Base-by-base conservation (phyloP, 2,329 filamentous ascomycete species). In the Karstenula rhodostoma region DNA sequence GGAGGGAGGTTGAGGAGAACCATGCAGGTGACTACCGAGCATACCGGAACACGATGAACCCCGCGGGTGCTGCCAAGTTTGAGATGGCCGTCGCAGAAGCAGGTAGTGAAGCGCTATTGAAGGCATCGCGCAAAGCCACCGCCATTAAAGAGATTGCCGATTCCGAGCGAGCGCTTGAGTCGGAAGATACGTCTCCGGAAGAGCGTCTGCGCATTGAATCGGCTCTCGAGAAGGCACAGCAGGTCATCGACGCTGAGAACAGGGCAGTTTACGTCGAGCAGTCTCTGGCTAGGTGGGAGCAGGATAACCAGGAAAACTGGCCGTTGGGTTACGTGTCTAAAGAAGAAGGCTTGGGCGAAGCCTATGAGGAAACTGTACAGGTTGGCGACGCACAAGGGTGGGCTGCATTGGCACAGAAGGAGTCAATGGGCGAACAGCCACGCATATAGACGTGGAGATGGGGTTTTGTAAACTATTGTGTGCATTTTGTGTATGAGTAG, bases 201-300 rank as follows among this genome's bases (percentile, higher is more conserved):
- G 58, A 58, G 52, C 66, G 66, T 33, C 40, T 33, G 15, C 71
- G 62, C 47, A 57, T 68, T 4, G 55, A 67, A 51, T 52, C 19
- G 2, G 68, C 68, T 0, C 66, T 73, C 17, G 52, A 60, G 17
- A 73, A 71, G 61, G 68, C 70, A 0, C 62, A 69, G 12, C 42
- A 60, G 12, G 66, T 66, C 4, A 69, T 69, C 25, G 66, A 63
- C 51, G 67, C 67, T 5, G 62, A 61, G 22, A 66, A 67, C 17
- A 33, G 50, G n/a, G 50, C 64, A 19, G 69, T 44, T 2, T 73
- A 73, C 25, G 55, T 70, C 8, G 60, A 65, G 40, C 56, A 62
- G n/a, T 46, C 60, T 3, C 2, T 69, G 37, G 62, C 65, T 19
- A 64, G 67, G 27, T 65, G 58, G 29, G 35, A 35, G 22, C 43